Evolutionary conservation across 1,284 basidiomycete species (phyloP).

Genomic region (Cutaneotrichosporon sp.): DNA sequence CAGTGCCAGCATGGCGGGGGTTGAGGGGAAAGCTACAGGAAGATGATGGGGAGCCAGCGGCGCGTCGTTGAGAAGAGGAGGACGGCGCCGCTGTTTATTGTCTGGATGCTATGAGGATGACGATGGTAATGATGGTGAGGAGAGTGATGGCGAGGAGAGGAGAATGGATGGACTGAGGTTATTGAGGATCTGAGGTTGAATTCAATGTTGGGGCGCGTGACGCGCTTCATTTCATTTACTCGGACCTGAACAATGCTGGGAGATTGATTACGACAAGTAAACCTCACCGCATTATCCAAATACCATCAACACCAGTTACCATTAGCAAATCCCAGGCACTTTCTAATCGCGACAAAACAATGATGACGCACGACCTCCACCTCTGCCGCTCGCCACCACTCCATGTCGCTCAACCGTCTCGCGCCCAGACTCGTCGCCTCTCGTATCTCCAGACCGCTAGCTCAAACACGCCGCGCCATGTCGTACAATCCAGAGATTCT

Average conservation of each 20-base stretch:
- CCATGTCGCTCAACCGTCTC: neutral
- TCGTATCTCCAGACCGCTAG: neutral
- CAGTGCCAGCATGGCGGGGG: neutral
- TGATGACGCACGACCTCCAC: neutral
- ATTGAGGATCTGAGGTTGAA: neutral
- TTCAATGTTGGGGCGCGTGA: no score
- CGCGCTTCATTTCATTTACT: constrained; percentile 1
- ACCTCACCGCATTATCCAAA: neutral
- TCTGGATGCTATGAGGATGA: neutral
- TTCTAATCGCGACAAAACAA: neutral
- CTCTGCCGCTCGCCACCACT: neutral
- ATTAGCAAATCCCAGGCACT: neutral
- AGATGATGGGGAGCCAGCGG: neutral
- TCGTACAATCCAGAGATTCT: constrained; percentile 25
- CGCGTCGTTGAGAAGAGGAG: neutral
- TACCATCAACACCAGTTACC: neutral
- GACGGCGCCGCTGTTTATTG: neutral
- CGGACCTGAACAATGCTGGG: neutral
- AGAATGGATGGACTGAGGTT: no score
- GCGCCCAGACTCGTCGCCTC: neutral
- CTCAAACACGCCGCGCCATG: constrained; percentile 2
- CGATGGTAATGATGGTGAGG: neutral
- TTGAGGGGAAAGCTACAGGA: neutral
- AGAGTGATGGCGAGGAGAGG: neutral
- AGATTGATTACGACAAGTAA: neutral